Percentiles rank a stretch among this genome's conserved stretches.
These are phyloP conservation scores for Geotrichum restrictum DNA, from an alignment of 1,139 yeast species.

Conservation along the genomic window DNA sequence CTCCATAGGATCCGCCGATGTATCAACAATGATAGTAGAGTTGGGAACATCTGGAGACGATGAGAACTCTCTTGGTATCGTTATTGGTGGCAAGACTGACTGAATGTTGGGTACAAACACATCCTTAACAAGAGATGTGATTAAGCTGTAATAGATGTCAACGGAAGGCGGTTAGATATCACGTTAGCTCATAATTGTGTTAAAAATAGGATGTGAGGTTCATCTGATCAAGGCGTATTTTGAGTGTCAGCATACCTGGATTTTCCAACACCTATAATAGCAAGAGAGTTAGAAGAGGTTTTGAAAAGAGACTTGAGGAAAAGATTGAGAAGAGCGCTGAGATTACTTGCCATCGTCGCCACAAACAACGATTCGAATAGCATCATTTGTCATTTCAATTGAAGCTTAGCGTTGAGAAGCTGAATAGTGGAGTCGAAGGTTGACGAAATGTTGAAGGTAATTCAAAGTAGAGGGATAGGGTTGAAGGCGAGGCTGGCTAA, in stretches of 20 bases:
- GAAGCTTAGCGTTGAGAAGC: background rate
- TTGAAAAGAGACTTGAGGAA: background rate
- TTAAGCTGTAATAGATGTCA: slow-evolving; percentile 44
- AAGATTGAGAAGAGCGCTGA: background rate
- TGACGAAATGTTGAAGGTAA: background rate
- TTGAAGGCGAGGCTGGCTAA: background rate
- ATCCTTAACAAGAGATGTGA: slow-evolving; percentile 77
- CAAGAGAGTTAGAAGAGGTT: background rate
- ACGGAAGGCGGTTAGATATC: background rate
- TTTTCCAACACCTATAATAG: slow-evolving; percentile 62
- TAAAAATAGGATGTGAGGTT: background rate
- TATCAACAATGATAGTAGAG: slow-evolving; percentile 72
- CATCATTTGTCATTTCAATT: slow-evolving; percentile 28
- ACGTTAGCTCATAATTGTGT: background rate
- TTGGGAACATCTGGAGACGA: slow-evolving; percentile 55
- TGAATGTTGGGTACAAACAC: slow-evolving; percentile 71
- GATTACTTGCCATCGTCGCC: slow-evolving; percentile 74
- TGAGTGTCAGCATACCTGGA: slow-evolving; percentile 39
- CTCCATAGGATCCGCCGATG: slow-evolving; percentile 58
- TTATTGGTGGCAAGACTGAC: slow-evolving; percentile 74
- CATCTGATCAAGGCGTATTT: background rate
- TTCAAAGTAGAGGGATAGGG: background rate
- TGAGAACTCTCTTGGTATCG: slow-evolving; percentile 66
- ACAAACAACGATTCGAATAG: slow-evolving; percentile 76
- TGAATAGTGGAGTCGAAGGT: background rate